Evolutionary conservation across 2,329 filamentous ascomycete genomes (phyloP).

Genomic region (Colletotrichum plurivorum): DNA sequence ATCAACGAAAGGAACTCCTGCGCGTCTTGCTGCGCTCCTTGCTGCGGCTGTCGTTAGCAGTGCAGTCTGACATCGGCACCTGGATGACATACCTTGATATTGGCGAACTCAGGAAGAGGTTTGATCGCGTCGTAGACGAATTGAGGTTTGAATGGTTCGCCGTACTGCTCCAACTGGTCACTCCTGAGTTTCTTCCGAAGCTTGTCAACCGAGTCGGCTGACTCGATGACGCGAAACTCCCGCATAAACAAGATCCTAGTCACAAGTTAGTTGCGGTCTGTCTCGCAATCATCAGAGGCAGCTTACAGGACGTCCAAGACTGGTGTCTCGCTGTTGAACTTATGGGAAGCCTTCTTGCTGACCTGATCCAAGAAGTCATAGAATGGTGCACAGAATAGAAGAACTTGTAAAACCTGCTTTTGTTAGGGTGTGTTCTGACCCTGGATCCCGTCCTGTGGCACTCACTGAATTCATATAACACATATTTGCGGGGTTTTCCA

Average conservation of each 20-base stretch:
- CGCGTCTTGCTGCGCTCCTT: slow-evolving; percentile 97
- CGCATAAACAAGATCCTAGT: slow-evolving; percentile 93
- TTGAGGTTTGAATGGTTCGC: slow-evolving; percentile 91
- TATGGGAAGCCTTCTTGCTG: slow-evolving; percentile 85
- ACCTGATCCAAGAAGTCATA: slow-evolving; percentile 94
- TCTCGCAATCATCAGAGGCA: not conserved
- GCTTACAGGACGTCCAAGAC: slow-evolving; percentile 93
- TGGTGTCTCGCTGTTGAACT: slow-evolving; percentile 95
- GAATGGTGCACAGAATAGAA: slow-evolving; percentile 94
- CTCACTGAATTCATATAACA: slow-evolving; percentile 99
- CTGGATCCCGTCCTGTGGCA: slow-evolving; percentile 33
- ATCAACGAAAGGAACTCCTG: slow-evolving; percentile 97
- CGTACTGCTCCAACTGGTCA: slow-evolving; percentile 89
- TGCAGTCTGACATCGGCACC: not conserved
- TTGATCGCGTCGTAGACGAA: slow-evolving; percentile 96
- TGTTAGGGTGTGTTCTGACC: not conserved
- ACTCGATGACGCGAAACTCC: slow-evolving; percentile 89
- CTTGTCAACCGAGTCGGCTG: slow-evolving; percentile 81
- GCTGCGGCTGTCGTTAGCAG: slow-evolving; percentile 63
- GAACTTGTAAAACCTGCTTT: slow-evolving; percentile 88
- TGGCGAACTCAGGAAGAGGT: slow-evolving; percentile 87
- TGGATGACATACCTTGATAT: slow-evolving; percentile 81
- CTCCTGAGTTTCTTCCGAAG: slow-evolving; percentile 82
- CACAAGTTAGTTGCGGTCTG: slow-evolving; percentile 18
- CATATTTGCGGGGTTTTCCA: slow-evolving; percentile 98